Percentiles rank a stretch among this genome's conserved stretches.
Conservation (phyloP, 352 stramenopile species). For the Phytophthora nicotianae region DNA sequence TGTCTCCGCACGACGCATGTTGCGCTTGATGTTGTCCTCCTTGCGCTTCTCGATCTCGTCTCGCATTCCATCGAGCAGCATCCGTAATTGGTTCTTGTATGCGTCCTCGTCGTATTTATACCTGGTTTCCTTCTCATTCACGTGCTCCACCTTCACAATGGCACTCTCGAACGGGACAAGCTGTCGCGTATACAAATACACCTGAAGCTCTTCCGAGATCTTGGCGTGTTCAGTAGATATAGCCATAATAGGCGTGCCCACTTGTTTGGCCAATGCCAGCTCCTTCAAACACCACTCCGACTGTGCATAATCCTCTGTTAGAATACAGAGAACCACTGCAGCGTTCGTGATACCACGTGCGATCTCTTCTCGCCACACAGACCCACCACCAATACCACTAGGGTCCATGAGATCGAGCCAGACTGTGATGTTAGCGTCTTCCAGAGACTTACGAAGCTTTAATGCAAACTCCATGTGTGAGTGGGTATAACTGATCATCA, state of each 20-base stretch:
- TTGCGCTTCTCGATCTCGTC: conserved; percentile 88
- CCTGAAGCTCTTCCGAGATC: conserved; percentile 84
- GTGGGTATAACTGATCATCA: conserved; percentile 90
- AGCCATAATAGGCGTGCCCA: conserved; percentile 76
- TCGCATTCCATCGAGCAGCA: conserved; percentile 76
- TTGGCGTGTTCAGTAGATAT: conserved; percentile 75
- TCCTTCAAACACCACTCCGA: conserved; percentile 87
- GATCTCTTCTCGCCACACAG: conserved; percentile 86
- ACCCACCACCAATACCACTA: conserved; percentile 77
- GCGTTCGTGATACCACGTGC: conserved; percentile 74
- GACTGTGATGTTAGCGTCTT: conserved; percentile 76
- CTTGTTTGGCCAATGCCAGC: conserved; percentile 79
- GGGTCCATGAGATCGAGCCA: conserved; percentile 88
- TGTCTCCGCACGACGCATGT: conserved; percentile 50
- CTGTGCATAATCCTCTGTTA: conserved; percentile 79
- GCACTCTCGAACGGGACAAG: conserved; percentile 80
- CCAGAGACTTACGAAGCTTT: conserved; percentile 71
- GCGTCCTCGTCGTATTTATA: conserved; percentile 75
- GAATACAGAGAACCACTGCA: conserved; percentile 71
- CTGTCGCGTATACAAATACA: conserved; percentile 85
- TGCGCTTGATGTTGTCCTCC: conserved; percentile 61
- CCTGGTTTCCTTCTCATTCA: conserved; percentile 45
- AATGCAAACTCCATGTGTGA: conserved; percentile 80
- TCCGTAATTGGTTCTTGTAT: conserved; percentile 72
- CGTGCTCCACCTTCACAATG: conserved; percentile 57